Percentiles rank a stretch among this genome's conserved stretches.
Conservation (phyloP, 305 asterid genomes). For the Fraxinus floribunda region DNA sequence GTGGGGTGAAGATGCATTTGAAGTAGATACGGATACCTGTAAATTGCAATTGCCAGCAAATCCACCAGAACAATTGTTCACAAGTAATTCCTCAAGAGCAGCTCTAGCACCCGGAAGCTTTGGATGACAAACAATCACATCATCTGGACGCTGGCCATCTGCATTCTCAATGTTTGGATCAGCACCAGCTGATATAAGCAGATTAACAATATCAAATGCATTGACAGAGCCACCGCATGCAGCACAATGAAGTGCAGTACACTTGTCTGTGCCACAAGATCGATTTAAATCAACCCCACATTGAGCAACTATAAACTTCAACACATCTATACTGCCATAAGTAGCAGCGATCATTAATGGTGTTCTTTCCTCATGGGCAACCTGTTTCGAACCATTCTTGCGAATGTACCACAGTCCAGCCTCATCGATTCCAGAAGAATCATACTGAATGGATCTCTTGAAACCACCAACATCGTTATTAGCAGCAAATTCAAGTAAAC, state of each 20-base stretch:
- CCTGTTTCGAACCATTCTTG: slow-evolving; percentile 56
- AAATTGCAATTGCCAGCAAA: slow-evolving; percentile 38
- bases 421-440: slow-evolving; percentile 55
- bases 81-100: slow-evolving; percentile 51
- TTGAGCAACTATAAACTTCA: slow-evolving; percentile 56
- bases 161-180: slow-evolving; percentile 64
- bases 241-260: slow-evolving; percentile 87
- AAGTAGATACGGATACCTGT: slow-evolving; percentile 33
- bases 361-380: slow-evolving; percentile 61
- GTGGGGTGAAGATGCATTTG: slow-evolving; percentile 49
- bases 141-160: slow-evolving; percentile 49
- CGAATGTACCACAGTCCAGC: slow-evolving; percentile 70
- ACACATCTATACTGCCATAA: slow-evolving; percentile 65
- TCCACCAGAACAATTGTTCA: slow-evolving; percentile 47
- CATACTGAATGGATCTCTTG: slow-evolving; percentile 47
- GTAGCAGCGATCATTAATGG: slow-evolving; percentile 81
- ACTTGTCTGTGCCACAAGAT: slow-evolving; percentile 56
- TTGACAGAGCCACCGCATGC: slow-evolving; percentile 60
- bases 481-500: slow-evolving; percentile 74
- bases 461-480: slow-evolving; percentile 60
- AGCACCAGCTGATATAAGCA: slow-evolving; percentile 73
- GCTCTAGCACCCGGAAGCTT: slow-evolving; percentile 40
- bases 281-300: slow-evolving; percentile 66
- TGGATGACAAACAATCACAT: slow-evolving; percentile 54
- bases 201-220: slow-evolving; percentile 44